Conservation (phyloP, 148 eudicot genomes). For the Chenopodium album region DNA sequence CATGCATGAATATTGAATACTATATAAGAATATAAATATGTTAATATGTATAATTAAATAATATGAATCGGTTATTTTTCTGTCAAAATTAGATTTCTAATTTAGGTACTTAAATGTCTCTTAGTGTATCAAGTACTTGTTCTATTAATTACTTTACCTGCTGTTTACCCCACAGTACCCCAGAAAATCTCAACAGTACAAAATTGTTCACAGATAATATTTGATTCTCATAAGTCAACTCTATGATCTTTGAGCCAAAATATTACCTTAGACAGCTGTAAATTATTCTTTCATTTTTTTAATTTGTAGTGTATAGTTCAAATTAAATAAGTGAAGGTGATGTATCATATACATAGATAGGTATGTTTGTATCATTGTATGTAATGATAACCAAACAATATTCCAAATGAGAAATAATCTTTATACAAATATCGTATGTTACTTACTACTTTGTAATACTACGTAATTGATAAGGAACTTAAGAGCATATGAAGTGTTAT, state of each 20-base stretch:
- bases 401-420: no score
- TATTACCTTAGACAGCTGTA: constrained; percentile 4
- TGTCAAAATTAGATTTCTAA: constrained; percentile 29
- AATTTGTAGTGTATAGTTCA: not conserved
- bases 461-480: no score
- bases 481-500: no score
- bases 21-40: not conserved
- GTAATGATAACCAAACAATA: no score
- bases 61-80: constrained; percentile 31
- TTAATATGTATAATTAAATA: constrained; percentile 9
- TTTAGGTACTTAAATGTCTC: constrained; percentile 23
- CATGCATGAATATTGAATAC: not conserved
- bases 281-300: not conserved
- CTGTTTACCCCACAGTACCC: constrained; percentile 11
- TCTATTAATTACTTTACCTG: constrained; percentile 17
- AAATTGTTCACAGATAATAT: constrained; percentile 12
- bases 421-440: no score
- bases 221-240: constrained; percentile 30
- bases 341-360: not conserved
- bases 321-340: not conserved
- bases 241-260: constrained; percentile 2
- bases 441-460: no score
- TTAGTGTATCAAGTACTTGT: constrained; percentile 24
- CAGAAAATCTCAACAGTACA: constrained; percentile 33
- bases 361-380: no score